Evolutionary conservation across 1,284 basidiomycete species (phyloP), one percentile per base, ranked within the genome.

Genomic region (Prillingera fragicola): DNA sequence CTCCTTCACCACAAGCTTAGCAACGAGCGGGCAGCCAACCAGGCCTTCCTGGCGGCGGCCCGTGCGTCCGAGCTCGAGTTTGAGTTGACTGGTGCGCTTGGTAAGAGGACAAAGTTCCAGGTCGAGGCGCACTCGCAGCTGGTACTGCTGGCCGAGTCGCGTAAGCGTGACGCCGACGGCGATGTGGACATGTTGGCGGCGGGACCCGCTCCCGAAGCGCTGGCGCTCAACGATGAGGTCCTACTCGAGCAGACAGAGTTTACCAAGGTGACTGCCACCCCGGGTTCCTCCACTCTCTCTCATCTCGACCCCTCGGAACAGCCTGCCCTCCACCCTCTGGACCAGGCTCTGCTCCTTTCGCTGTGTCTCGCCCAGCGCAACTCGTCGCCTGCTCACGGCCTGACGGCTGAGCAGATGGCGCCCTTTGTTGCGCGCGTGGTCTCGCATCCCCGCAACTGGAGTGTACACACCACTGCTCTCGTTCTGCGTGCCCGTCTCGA

Each of bases 81-180:
- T 68, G 86, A 92, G 71, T 76, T 98, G 48, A 91, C 88, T 0
- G 95, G 95, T 12, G 89, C 91, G 7, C 74, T 94, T 45, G 95
- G 95, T 19, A 92, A 87, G 73, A 79, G 87, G 48, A 99, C 95
- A 13, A 96, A 90, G 69, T 99, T 87, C 70, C 95, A 98, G 70
- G 77, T 85, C 54, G 80, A 75, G 41, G 87, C 89, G 36, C 75
- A 87, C 50, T 87, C 83, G 43, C 94, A 97, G 71, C 81, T 99
- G 33, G 84, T 98, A 25, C 76, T 99, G n/a, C 78, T 98, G 9
- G 94, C 95, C 24, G 82, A 90, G 70, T 90, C 87, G 50, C 78
- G 80, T 5, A 48, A 67, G 76, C 24, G 77, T 13, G 75, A 77
- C n/a, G 68, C 55, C 14, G 47, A 58, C 39, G 54, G 54, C 14